Evolutionary conservation across 352 stramenopile genomes (phyloP), one percentile per base, ranked within the genome.

Genomic region (Aphanomyces invadans): DNA sequence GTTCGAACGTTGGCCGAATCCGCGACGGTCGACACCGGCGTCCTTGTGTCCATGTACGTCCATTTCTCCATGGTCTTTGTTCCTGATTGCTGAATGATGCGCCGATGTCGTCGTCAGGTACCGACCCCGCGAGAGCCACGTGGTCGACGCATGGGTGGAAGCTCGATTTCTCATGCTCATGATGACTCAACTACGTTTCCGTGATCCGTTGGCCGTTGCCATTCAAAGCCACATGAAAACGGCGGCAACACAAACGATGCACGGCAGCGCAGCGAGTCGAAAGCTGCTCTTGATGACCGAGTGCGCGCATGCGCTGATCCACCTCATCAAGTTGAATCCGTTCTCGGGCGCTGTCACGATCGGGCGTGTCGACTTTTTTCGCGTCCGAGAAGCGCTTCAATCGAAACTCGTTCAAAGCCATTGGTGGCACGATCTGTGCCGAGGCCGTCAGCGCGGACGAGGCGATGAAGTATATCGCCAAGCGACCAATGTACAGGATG

Each of bases 391-490:
- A 3, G 57, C 85, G 0, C 64, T 90, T 25, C 67, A 70, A 21
- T 71, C 78, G 4, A 80, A 81, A 28, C 77, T 88, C 29, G 66
- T 84, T 11, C 71, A 78, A 0, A 88, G 80, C 46, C 71, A 73
- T 52, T 86, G 84, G 70, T 90, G 87, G 70, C 64, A 71, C 19
- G 84, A 92, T 42, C 49, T 88, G 4, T 68, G 70, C 49, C 48
- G 45, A 12, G 82, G 81, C 36, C 74, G 81, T 0, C 90, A 90
- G 36, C 81, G 79, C 33, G 84, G 84, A 1, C 73, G 77, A 39
- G 84, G 84, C 26, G 84, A 92, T 38, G 80, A 90, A 31, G 71
- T 92, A 0, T 70, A 88, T 10, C 84, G 84, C 3, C 81, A 92
- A 71, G 75, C 69, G 1, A 39, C 49, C n/a, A 67, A 67, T 23